phyloP scores from a whole-genome alignment of 1,284 basidiomycete species.

The Dichomitus squalens region DNA sequence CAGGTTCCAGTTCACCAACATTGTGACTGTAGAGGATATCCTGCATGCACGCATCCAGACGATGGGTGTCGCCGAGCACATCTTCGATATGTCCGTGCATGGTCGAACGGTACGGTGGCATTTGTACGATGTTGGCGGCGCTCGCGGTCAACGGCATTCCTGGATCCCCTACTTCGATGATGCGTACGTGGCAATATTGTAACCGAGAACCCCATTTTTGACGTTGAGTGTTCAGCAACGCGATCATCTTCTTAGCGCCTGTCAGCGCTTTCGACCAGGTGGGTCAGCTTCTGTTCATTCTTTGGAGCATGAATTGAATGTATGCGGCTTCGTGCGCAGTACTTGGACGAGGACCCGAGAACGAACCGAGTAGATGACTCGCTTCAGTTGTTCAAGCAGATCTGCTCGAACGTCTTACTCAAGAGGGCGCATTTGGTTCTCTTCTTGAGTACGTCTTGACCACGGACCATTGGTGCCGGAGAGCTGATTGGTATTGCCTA shows the following conservation, averaged over 20 bases:
- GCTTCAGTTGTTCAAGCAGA: slow-evolving; percentile 79
- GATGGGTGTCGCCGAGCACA: slow-evolving; percentile 81
- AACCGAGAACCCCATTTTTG: neutral
- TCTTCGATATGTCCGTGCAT: slow-evolving; percentile 72
- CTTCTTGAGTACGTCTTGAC: slow-evolving; percentile 70
- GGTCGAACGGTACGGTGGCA: slow-evolving; percentile 79
- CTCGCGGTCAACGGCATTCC: slow-evolving; percentile 79
- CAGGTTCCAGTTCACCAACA: neutral
- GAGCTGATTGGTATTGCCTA: slow-evolving; percentile 7
- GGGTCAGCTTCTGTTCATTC: slow-evolving; percentile 13
- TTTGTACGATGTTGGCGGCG: slow-evolving; percentile 80
- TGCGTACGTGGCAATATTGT: slow-evolving; percentile 39
- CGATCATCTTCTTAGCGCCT: slow-evolving; percentile 86
- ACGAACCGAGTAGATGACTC: slow-evolving; percentile 85
- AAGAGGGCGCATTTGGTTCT: slow-evolving; percentile 79
- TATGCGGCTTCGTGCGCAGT: slow-evolving; percentile 43
- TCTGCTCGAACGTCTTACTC: slow-evolving; percentile 77
- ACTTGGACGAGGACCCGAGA: slow-evolving; percentile 80
- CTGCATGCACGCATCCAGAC: slow-evolving; percentile 83
- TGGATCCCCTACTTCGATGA: slow-evolving; percentile 86
- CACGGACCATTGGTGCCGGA: neutral
- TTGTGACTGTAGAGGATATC: slow-evolving; percentile 65
- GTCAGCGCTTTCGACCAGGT: slow-evolving; percentile 87
- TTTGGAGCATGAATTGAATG: slow-evolving; percentile 1
- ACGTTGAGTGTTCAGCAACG: slow-evolving; percentile 43